Evolutionary conservation across 305 asterid genomes (phyloP).

Genomic region (Fraxinus paxiana): DNA sequence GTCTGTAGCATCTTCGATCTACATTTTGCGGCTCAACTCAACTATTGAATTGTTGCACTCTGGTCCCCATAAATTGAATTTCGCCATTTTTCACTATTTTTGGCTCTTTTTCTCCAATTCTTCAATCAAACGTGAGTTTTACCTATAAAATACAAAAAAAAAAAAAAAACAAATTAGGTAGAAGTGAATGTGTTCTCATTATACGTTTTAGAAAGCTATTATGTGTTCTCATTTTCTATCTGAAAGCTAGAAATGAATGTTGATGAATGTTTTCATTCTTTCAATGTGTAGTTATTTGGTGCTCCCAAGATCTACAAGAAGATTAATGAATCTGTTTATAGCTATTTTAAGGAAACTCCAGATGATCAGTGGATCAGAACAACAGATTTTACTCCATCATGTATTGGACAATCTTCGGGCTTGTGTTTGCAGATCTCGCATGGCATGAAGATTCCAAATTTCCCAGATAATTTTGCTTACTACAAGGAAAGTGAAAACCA

Average conservation of each 20-base stretch:
- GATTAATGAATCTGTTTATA: constrained; percentile 23
- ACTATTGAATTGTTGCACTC: too few relatives aligned
- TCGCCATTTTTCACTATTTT: too few relatives aligned
- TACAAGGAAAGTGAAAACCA: constrained; percentile 45
- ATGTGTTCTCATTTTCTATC: neutral
- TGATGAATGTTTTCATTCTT: constrained; percentile 14
- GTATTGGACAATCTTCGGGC: constrained; percentile 78
- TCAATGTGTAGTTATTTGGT: neutral
- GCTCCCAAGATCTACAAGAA: constrained; percentile 47
- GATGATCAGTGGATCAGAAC: constrained; percentile 91
- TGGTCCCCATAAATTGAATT: too few relatives aligned
- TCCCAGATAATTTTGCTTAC: constrained; percentile 44
- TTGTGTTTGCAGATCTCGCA: constrained; percentile 59
- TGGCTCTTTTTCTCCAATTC: too few relatives aligned
- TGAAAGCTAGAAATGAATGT: neutral
- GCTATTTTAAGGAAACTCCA: constrained; percentile 41
- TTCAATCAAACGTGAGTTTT: too few relatives aligned
- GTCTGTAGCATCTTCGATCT: too few relatives aligned
- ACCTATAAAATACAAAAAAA: too few relatives aligned
- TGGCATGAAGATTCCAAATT: constrained; percentile 46
- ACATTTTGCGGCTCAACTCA: too few relatives aligned
- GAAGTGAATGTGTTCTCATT: too few relatives aligned
- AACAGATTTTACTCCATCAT: constrained; percentile 60
- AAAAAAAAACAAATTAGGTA: too few relatives aligned
- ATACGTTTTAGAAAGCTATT: neutral